phyloP scores from a whole-genome alignment of 2,329 filamentous ascomycete genomes.

The Claviceps maximensis region DNA sequence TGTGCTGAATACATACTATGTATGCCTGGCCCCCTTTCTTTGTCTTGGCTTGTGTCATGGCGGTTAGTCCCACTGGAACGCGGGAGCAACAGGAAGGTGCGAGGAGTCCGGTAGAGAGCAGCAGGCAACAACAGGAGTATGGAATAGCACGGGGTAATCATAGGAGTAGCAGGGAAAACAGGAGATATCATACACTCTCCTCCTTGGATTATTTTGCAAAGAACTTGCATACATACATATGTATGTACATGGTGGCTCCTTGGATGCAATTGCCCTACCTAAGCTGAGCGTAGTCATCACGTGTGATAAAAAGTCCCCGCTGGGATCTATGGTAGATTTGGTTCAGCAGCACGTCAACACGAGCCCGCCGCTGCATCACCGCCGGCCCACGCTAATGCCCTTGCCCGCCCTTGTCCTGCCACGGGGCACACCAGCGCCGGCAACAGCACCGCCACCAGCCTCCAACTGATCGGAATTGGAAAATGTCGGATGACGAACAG shows the following conservation, averaged over 20 bases:
- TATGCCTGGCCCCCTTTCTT: background rate
- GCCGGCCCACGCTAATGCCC: background rate
- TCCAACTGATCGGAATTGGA: constrained; percentile 1
- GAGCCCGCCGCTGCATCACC: constrained; percentile 2
- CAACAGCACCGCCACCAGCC: background rate
- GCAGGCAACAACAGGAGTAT: too few species aligned
- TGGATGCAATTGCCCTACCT: too few species aligned
- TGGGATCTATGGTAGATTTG: too few species aligned
- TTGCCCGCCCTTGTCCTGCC: background rate
- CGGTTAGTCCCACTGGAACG: too few species aligned
- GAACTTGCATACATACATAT: too few species aligned
- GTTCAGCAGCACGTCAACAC: background rate
- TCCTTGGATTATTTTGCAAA: too few species aligned
- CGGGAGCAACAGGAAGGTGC: background rate
- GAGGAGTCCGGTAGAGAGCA: background rate
- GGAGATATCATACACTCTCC: too few species aligned
- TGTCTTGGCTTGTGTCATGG: background rate
- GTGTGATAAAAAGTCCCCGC: too few species aligned
- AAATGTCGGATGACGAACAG: constrained; percentile 1
- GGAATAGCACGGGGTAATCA: too few species aligned
- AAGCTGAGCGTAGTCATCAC: too few species aligned
- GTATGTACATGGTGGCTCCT: too few species aligned
- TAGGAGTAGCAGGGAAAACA: too few species aligned
- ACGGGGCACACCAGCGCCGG: background rate
- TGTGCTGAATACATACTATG: background rate